Conservation (phyloP, 2,329 filamentous ascomycete species). For the Colletotrichum limetticola region DNA sequence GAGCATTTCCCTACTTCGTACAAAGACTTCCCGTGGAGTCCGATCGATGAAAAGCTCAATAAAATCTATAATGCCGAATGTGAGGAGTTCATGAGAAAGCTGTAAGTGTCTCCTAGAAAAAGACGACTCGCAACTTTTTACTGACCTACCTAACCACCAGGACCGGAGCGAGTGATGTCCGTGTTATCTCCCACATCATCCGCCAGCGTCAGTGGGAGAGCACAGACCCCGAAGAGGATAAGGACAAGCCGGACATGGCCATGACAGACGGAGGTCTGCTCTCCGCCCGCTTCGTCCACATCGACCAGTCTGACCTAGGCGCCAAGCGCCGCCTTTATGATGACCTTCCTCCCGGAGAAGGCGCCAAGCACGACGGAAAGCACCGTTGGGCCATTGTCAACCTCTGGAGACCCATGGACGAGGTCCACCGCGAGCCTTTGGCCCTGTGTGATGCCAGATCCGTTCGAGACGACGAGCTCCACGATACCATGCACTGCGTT, state of each 20-base stretch:
- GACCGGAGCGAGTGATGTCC: background rate
- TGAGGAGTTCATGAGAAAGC: conserved; percentile 9
- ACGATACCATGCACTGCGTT: conserved; percentile 23
- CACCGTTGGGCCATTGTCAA: conserved; percentile 37
- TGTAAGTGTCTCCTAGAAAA: background rate
- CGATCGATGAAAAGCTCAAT: conserved; percentile 15
- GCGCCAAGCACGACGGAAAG: conserved; percentile 17
- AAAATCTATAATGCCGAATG: conserved; percentile 1
- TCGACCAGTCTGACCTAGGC: conserved; percentile 65
- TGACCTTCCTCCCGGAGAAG: conserved; percentile 10
- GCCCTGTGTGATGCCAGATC: conserved; percentile 50
- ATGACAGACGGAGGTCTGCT: conserved; percentile 12
- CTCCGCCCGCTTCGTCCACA: conserved; percentile 51
- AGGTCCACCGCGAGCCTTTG: conserved; percentile 54
- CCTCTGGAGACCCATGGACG: conserved; percentile 59
- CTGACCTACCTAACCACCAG: background rate
- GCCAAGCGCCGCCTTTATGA: conserved; percentile 38
- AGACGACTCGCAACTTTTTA: background rate
- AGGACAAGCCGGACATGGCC: conserved; percentile 16
- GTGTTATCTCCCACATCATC: conserved; percentile 18
- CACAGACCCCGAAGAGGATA: background rate
- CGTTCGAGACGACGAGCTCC: conserved; percentile 50
- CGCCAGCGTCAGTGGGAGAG: conserved; percentile 11
- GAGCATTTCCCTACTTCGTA: conserved; percentile 10
- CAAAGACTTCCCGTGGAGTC: conserved; percentile 17